Base-by-base conservation (phyloP, 306 rosid species). In the Quercus wislizeni region DNA sequence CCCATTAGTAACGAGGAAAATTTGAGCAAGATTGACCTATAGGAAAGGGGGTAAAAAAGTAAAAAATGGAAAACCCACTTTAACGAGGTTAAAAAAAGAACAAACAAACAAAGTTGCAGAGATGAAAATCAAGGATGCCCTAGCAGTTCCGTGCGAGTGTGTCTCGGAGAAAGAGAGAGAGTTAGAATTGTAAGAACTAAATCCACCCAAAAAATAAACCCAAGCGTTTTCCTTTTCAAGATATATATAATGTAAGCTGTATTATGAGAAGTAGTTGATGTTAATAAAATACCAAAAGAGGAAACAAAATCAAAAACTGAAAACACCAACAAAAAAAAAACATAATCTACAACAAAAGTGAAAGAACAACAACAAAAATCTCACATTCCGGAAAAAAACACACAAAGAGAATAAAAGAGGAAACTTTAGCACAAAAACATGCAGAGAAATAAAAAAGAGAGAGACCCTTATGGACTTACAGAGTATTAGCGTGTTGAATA, bases 401-500 rank as follows among this genome's bases (percentile, higher is more conserved):
- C 55, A 0, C 9, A 72, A 10, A 13, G 5, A 10, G 5, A 65
- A 17, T 54, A 25, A 33, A 6, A 13, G 74, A 61, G 17, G 1
- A 68, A 5, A 30, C 23, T 30, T 10, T 10, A 25, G 21, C 73
- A 28, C 49, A 6, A 62, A 71, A 75, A 33, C 59, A 43, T 73
- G 3, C 41, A 30, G 12, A 82, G 56, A 35, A 78, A 30, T 31
- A 1, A 79, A 68, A 75, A 68, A 18, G 23, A 58, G 28, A 27
- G 69, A 79, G 2, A 52, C 71, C 46, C 17, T 0, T 14, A 18
- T n/a, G 68, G 77, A 84, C 95, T 88, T 13, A 94, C 99, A 94
- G 84, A 84, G 95, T 92, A 85, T 92, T 94, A 43, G 99, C 99
- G 28, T 94, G 99, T 80, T 92, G 99, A 69, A 94, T 94, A 91